Evolutionary conservation across 345 rosid genomes (phyloP).

Genomic region (Populus tremula): DNA sequence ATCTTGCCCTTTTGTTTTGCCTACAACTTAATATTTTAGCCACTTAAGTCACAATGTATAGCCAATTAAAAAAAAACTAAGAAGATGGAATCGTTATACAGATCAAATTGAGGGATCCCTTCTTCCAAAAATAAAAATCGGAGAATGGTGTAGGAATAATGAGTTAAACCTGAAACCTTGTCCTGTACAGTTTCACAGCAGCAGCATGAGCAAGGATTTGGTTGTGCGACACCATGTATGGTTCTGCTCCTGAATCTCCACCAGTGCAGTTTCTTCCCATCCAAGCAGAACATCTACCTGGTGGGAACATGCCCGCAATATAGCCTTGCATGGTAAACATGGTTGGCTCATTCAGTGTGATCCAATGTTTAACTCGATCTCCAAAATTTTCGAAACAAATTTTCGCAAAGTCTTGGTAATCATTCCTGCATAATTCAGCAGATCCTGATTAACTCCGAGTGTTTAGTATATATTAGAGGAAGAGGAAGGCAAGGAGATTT

Average conservation of each 20-base stretch:
- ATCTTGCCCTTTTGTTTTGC: neutral
- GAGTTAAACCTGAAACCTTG: neutral
- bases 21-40: neutral
- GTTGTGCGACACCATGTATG: slow-evolving; percentile 14
- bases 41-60: no score
- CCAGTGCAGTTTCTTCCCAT: neutral
- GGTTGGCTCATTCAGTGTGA: slow-evolving; percentile 14
- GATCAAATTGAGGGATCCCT: no score
- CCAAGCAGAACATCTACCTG: slow-evolving; percentile 17
- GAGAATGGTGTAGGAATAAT: neutral
- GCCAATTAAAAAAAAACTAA: no score
- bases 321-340: neutral
- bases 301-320: neutral
- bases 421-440: slow-evolving; percentile 5
- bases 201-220: slow-evolving; percentile 10
- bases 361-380: slow-evolving; percentile 22
- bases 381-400: slow-evolving; percentile 21
- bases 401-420: slow-evolving; percentile 2
- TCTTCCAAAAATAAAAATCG: neutral
- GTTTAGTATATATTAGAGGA: no score
- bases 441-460: no score
- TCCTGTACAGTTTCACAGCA: slow-evolving; percentile 3
- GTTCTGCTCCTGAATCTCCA: slow-evolving; percentile 19
- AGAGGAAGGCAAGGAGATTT: no score
- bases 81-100: no score